Conservation (phyloP, 2,329 filamentous ascomycete species). For the Fusarium longipes region DNA sequence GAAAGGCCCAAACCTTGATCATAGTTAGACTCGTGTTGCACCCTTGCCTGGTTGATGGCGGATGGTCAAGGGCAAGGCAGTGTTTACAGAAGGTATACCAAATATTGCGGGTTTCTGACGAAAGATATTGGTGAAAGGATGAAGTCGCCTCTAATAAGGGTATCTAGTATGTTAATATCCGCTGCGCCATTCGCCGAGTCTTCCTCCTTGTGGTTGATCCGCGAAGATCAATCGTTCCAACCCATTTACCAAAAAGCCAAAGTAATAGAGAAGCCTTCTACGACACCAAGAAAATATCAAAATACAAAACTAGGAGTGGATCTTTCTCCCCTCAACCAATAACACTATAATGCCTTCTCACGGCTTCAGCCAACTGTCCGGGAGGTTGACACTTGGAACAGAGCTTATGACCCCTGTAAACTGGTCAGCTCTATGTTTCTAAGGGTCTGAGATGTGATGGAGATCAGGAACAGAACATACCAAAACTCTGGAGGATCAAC, state of each 20-base stretch:
- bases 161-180: neutral
- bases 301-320: neutral
- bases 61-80: neutral
- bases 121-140: neutral
- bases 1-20: neutral
- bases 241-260: neutral
- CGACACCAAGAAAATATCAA: neutral
- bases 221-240: neutral
- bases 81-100: neutral
- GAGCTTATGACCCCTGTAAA: constrained; percentile 30
- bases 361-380: constrained; percentile 34
- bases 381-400: constrained; percentile 40
- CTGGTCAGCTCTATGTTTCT: constrained; percentile 4
- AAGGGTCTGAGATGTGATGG: neutral
- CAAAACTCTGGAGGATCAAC: constrained; percentile 43
- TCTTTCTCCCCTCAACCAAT: constrained; percentile 6
- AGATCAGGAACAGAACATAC: constrained; percentile 20
- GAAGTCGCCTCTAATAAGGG: constrained; percentile 11
- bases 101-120: neutral
- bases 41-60: neutral
- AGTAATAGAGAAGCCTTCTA: neutral
- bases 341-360: constrained; percentile 32
- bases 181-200: constrained; percentile 1
- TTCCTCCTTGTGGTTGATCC: neutral
- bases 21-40: neutral